phyloP scores from a whole-genome alignment of 2,329 filamentous ascomycete genomes.

The Clarireedia homoeocarpa region DNA sequence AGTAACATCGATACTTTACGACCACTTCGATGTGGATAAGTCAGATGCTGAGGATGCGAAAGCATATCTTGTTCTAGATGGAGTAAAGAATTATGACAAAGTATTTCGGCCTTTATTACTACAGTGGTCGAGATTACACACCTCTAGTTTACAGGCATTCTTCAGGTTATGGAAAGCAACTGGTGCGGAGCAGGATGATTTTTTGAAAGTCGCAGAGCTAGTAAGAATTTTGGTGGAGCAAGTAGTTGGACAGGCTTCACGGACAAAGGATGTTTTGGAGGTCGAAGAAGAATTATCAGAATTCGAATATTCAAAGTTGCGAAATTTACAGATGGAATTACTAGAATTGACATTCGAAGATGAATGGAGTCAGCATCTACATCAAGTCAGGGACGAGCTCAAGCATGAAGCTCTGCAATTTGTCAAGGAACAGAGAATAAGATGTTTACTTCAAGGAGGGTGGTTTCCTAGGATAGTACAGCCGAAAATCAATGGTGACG shows the following conservation, averaged over 20 bases:
- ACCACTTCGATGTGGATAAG: conserved; percentile 91
- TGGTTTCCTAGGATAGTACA: conserved; percentile 60
- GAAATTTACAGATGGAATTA: conserved; percentile 88
- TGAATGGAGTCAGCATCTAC: conserved; percentile 84
- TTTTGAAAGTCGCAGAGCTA: conserved; percentile 87
- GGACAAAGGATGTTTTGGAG: conserved; percentile 77
- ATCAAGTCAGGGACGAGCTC: conserved; percentile 84
- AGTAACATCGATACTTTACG: conserved; percentile 81
- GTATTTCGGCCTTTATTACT: conserved; percentile 80
- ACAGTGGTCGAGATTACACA: conserved; percentile 89
- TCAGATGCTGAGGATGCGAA: conserved; percentile 72
- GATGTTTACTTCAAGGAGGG: conserved; percentile 78
- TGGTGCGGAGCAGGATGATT: conserved; percentile 75
- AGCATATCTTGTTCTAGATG: conserved; percentile 67
- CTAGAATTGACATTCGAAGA: conserved; percentile 88
- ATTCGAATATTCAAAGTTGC: conserved; percentile 70
- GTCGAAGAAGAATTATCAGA: conserved; percentile 84
- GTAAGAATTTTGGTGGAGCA: conserved; percentile 85
- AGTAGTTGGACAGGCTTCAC: conserved; percentile 72
- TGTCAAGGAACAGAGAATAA: conserved; percentile 91
- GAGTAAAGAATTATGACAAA: conserved; percentile 71
- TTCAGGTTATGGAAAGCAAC: conserved; percentile 90
- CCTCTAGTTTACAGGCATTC: conserved; percentile 77
- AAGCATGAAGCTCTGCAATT: conserved; percentile 90
- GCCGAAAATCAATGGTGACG: conserved; percentile 37